A percentile compares a stretch with the other conserved stretches of the same genome.
These are phyloP conservation scores for Thielaviopsis populi DNA, from an alignment of 2,329 filamentous ascomycete species.

Conservation along the genomic window DNA sequence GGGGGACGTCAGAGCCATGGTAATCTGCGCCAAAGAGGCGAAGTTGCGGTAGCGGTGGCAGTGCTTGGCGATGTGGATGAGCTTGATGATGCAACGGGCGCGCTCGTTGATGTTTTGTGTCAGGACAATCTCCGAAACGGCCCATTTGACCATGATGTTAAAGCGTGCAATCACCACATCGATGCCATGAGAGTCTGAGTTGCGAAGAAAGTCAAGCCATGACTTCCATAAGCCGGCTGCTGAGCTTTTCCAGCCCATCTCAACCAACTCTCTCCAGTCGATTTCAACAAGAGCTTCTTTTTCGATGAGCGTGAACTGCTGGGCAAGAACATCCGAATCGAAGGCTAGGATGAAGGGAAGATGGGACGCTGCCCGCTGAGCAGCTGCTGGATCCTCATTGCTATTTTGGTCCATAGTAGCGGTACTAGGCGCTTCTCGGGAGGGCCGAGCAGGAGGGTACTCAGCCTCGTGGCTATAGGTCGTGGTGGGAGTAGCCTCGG, in stretches of 20 bases:
- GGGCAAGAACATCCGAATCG: conserved; percentile 61
- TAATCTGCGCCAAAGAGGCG: conserved; percentile 68
- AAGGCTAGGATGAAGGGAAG: conserved; percentile 70
- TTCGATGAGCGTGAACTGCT: conserved; percentile 74
- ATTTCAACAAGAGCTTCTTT: conserved; percentile 77
- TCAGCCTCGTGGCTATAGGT: conserved; percentile 23
- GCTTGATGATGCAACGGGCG: conserved; percentile 63
- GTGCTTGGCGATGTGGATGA: conserved; percentile 65
- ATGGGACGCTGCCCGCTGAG: conserved; percentile 36
- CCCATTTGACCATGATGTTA: conserved; percentile 82
- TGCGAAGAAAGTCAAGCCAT: conserved; percentile 68
- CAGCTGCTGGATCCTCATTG: conserved; percentile 25
- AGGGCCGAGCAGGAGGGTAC: background rate
- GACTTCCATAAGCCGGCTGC: conserved; percentile 51
- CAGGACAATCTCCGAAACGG: conserved; percentile 62
- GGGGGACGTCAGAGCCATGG: conserved; percentile 59
- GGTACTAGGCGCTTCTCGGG: background rate
- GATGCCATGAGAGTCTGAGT: conserved; percentile 57
- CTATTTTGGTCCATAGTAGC: conserved; percentile 9
- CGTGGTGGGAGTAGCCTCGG: conserved; percentile 33
- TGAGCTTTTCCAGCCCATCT: conserved; percentile 65
- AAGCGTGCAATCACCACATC: conserved; percentile 76
- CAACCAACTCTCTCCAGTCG: conserved; percentile 75
- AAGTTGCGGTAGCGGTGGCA: conserved; percentile 67
- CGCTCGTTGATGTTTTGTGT: conserved; percentile 58